These are phyloP conservation scores for Stevia rebaudiana DNA, from an alignment of 140 eudicot genomes.

Conservation along the genomic window DNA sequence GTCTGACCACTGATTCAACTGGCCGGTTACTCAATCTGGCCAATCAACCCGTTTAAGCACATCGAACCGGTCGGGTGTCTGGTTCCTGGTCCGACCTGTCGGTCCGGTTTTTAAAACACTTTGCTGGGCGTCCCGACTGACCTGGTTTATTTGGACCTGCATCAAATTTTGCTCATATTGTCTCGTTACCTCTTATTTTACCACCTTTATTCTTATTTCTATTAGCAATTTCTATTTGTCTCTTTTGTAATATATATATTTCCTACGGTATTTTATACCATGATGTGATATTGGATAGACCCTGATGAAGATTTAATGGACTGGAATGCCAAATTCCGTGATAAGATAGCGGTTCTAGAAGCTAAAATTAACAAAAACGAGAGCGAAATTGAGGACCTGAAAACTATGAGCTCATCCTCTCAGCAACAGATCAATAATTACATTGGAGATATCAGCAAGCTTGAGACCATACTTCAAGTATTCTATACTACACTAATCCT, in stretches of 20 bases:
- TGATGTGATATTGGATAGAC: conserved; percentile 39
- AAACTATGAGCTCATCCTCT: conserved; percentile 22
- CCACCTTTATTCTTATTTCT: not conserved
- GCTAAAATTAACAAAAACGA: conserved; percentile 44
- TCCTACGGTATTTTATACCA: not conserved
- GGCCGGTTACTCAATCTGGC: no score
- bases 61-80: no score
- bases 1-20: no score
- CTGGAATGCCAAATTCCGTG: conserved; percentile 57
- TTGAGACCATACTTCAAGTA: conserved; percentile 56
- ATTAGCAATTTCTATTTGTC: conserved; percentile 3
- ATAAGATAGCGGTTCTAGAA: conserved; percentile 42
- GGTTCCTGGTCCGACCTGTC: no score
- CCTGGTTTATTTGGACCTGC: conserved; percentile 1
- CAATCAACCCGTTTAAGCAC: no score
- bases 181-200: no score
- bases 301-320: conserved; percentile 77
- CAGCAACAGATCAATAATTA: conserved; percentile 12
- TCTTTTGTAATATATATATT: not conserved
- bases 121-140: no score
- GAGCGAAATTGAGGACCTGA: conserved; percentile 55
- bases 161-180: not conserved
- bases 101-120: no score
- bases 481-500: conserved; percentile 5
- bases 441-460: conserved; percentile 45